These are phyloP conservation scores for Trapa bicornis DNA, from an alignment of 345 rosid species.

Conservation along the genomic window DNA sequence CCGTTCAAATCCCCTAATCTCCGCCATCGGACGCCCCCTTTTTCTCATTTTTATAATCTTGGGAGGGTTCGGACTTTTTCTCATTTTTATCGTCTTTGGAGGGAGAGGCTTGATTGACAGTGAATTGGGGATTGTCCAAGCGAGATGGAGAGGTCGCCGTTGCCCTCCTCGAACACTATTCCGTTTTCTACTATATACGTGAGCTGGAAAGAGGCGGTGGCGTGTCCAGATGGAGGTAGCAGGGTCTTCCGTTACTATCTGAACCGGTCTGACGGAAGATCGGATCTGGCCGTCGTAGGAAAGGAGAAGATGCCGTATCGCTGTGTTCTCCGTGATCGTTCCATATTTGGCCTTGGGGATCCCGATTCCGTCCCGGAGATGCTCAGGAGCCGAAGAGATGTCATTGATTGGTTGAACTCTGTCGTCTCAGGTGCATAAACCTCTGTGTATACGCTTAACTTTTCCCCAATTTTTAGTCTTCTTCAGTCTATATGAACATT, in stretches of 20 bases:
- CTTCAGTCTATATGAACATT: neutral
- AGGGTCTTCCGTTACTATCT: slow-evolving; percentile 52
- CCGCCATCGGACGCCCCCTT: neutral
- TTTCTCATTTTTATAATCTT: no score
- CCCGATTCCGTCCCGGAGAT: slow-evolving; percentile 12
- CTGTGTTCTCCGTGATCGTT: slow-evolving; percentile 25
- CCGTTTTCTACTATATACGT: slow-evolving; percentile 32
- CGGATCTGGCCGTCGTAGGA: slow-evolving; percentile 66
- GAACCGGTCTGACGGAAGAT: slow-evolving; percentile 39
- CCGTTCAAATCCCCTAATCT: neutral
- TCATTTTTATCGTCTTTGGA: neutral
- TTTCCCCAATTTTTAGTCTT: neutral
- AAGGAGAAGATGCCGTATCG: slow-evolving; percentile 48
- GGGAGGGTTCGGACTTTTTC: neutral
- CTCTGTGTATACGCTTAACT: neutral
- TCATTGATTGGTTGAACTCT: slow-evolving; percentile 51
- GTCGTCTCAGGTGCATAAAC: slow-evolving; percentile 45
- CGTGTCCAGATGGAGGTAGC: slow-evolving; percentile 37
- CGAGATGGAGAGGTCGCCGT: slow-evolving; percentile 13
- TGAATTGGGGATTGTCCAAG: slow-evolving; percentile 2
- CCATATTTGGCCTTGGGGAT: slow-evolving; percentile 12
- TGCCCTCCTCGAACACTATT: slow-evolving; percentile 1
- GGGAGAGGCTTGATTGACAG: neutral
- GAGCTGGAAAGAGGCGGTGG: slow-evolving; percentile 61
- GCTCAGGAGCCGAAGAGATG: slow-evolving; percentile 47